Conservation (phyloP, 208 protist genomes). For the Phytomonas francai region DNA sequence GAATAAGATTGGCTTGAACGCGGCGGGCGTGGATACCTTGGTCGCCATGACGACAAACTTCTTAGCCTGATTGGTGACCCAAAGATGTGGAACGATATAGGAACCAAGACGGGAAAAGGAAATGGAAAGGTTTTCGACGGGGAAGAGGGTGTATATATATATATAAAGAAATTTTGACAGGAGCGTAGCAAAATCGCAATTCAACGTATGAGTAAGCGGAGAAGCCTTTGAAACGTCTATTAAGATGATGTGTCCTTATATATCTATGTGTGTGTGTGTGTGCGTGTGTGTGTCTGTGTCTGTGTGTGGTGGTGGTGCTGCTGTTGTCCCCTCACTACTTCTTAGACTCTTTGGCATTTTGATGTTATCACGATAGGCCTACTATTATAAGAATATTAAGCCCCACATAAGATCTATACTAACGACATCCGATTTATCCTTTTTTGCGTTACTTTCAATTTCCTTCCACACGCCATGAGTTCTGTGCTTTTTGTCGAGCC, state of each 20-base stretch:
- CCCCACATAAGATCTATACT: neutral
- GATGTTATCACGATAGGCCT: neutral
- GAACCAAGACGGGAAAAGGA: slow-evolving; percentile 3
- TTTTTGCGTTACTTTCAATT: neutral
- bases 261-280: neutral
- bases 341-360: neutral
- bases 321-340: neutral
- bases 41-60: slow-evolving; percentile 61
- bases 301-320: neutral
- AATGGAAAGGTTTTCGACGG: neutral
- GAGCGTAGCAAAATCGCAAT: no score
- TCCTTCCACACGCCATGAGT: slow-evolving; percentile 19
- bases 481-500: slow-evolving; percentile 37
- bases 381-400: neutral
- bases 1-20: slow-evolving; percentile 40
- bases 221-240: neutral
- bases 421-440: neutral
- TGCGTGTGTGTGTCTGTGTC: slow-evolving; percentile 2
- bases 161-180: no score
- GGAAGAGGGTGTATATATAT: no score
- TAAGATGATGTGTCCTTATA: neutral
- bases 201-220: neutral
- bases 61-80: slow-evolving; percentile 12
- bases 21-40: slow-evolving; percentile 45
- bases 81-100: neutral